A percentile compares a stretch with the other conserved stretches of the same genome.
Conservation (phyloP, 768 basidiomycete species). For the Agrocybe pediades region DNA sequence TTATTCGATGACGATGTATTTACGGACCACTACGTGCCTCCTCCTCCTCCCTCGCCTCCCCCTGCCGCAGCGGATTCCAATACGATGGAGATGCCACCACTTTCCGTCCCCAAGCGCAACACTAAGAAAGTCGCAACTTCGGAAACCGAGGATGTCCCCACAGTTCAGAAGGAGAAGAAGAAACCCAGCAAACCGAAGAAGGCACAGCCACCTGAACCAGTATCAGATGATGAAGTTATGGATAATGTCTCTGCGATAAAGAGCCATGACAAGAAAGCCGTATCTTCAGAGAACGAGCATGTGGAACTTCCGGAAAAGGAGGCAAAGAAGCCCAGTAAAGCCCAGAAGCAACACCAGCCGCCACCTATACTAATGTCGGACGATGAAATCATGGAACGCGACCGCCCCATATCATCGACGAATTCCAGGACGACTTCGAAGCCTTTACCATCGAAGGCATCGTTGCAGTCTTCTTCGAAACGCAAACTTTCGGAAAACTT, state of each 20-base stretch:
- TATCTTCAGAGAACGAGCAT: slow-evolving; percentile 1
- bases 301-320: slow-evolving; percentile 8
- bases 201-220: background rate
- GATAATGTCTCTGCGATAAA: too few relatives aligned
- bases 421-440: background rate
- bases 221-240: slow-evolving; percentile 3
- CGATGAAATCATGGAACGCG: slow-evolving; percentile 3
- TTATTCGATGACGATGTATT: slow-evolving; percentile 23
- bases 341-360: slow-evolving; percentile 15
- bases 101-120: slow-evolving; percentile 25
- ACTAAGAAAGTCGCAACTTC: slow-evolving; percentile 4
- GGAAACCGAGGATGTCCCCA: slow-evolving; percentile 1
- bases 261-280: slow-evolving; percentile 13
- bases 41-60: slow-evolving; percentile 13
- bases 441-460: background rate
- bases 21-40: slow-evolving; percentile 14
- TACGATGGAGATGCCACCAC: slow-evolving; percentile 15
- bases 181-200: slow-evolving; percentile 18
- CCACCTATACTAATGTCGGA: slow-evolving; percentile 2
- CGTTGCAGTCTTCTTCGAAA: background rate
- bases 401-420: background rate
- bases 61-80: background rate
- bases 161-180: slow-evolving; percentile 13
- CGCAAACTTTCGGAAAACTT: slow-evolving; percentile 5
- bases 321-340: slow-evolving; percentile 14